These are phyloP conservation scores for Lactarius trivialis DNA, from an alignment of 768 basidiomycete genomes.

Conservation along the genomic window DNA sequence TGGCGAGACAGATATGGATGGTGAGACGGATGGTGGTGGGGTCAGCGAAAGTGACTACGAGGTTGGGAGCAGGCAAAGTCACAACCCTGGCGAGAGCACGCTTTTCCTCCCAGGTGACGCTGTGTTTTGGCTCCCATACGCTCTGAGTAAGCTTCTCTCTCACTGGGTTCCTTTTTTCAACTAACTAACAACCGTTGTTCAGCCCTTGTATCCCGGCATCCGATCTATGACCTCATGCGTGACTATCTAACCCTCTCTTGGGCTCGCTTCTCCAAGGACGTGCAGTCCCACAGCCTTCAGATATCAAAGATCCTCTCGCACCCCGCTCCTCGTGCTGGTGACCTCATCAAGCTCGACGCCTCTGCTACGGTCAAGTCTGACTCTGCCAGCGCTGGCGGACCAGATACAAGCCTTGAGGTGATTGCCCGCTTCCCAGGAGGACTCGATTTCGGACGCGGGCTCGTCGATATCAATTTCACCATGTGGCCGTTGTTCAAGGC, in stretches of 20 bases:
- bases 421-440: conserved; percentile 90
- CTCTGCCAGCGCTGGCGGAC: conserved; percentile 26
- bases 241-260: conserved; percentile 94
- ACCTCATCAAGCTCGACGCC: conserved; percentile 80
- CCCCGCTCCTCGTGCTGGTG: conserved; percentile 82
- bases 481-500: conserved; percentile 97
- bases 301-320: conserved; percentile 84
- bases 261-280: conserved; percentile 92
- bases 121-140: conserved; percentile 93
- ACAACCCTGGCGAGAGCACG: conserved; percentile 82
- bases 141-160: conserved; percentile 56
- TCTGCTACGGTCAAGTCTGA: conserved; percentile 52
- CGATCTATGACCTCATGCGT: conserved; percentile 91
- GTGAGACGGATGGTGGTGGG: conserved; percentile 61
- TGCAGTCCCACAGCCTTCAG: conserved; percentile 86
- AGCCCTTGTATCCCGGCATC: conserved; percentile 87
- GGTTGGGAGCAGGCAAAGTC: conserved; percentile 66
- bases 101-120: conserved; percentile 84
- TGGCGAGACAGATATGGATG: conserved; percentile 67
- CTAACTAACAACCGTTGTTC: conserved; percentile 15
- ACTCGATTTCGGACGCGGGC: conserved; percentile 83
- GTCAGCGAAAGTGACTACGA: conserved; percentile 87
- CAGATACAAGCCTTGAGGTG: conserved; percentile 62
- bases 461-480: conserved; percentile 92
- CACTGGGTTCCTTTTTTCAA: conserved; percentile 9